Evolutionary conservation across 805 yeast species (phyloP).

Genomic region (Candida jianshihensis): DNA sequence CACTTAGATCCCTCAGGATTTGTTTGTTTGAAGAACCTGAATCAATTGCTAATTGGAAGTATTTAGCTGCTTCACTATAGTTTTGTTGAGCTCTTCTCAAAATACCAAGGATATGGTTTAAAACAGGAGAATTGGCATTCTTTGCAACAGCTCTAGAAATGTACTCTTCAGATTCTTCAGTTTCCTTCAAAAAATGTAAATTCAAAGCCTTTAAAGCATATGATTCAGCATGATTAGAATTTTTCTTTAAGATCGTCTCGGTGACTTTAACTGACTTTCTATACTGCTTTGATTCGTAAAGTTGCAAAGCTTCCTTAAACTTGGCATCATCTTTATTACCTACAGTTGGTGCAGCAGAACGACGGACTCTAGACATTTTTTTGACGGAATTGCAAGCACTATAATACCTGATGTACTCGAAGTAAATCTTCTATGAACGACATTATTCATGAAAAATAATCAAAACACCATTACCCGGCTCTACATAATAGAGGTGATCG

Average conservation of each 20-base stretch:
- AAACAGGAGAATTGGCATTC: slow-evolving; percentile 57
- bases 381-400: too few relatives aligned
- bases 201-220: slow-evolving; percentile 79
- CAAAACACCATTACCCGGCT: too few relatives aligned
- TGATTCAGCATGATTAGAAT: slow-evolving; percentile 70
- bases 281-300: slow-evolving; percentile 82
- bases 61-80: slow-evolving; percentile 70
- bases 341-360: slow-evolving; percentile 7
- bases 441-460: too few relatives aligned
- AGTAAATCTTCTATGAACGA: too few relatives aligned
- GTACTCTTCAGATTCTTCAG: slow-evolving; percentile 55
- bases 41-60: slow-evolving; percentile 67
- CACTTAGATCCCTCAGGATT: slow-evolving; percentile 74
- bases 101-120: slow-evolving; percentile 81
- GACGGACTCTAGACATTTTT: background rate
- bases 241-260: slow-evolving; percentile 71
- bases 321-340: slow-evolving; percentile 61
- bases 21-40: slow-evolving; percentile 74
- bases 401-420: too few relatives aligned
- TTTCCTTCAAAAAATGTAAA: slow-evolving; percentile 48
- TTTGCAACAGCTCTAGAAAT: slow-evolving; percentile 55
- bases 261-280: slow-evolving; percentile 74
- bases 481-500: too few relatives aligned
- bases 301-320: slow-evolving; percentile 74
- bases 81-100: slow-evolving; percentile 65